phyloP scores from a whole-genome alignment of 345 rosid genomes.

The Viola odorata region DNA sequence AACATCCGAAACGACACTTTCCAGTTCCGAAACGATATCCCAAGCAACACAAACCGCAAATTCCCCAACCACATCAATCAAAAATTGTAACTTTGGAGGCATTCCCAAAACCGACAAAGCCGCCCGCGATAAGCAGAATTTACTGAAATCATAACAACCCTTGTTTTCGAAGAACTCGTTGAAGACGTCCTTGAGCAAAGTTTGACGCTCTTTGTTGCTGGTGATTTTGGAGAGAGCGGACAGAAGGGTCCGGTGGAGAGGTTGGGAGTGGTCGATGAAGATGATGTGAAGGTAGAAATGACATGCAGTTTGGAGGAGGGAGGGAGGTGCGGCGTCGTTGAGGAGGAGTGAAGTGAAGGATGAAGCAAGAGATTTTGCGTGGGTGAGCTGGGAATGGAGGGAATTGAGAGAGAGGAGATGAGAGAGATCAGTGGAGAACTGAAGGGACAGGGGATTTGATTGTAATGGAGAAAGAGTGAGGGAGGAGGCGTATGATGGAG shows the following conservation, averaged over 20 bases:
- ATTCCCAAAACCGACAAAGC: conserved; percentile 81
- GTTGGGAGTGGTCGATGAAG: conserved; percentile 76
- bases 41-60: conserved; percentile 64
- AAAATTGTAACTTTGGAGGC: conserved; percentile 66
- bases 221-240: conserved; percentile 58
- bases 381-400: conserved; percentile 62
- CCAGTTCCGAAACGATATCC: conserved; percentile 68
- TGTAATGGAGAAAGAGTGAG: conserved; percentile 20
- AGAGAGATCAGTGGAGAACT: conserved; percentile 40
- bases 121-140: conserved; percentile 75
- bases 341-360: conserved; percentile 40
- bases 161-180: conserved; percentile 50
- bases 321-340: conserved; percentile 11
- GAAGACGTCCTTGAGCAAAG: conserved; percentile 48
- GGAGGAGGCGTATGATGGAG: conserved; percentile 37
- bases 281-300: conserved; percentile 57
- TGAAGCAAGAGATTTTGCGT: conserved; percentile 56
- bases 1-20: conserved; percentile 51
- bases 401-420: conserved; percentile 64
- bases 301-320: conserved; percentile 31
- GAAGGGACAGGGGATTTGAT: conserved; percentile 22
- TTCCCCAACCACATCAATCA: conserved; percentile 65
- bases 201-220: conserved; percentile 30
- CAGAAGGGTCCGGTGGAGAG: conserved; percentile 71
- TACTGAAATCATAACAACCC: conserved; percentile 27